Evolutionary conservation across 805 yeast species (phyloP).

Genomic region (Kuraishia borneana): DNA sequence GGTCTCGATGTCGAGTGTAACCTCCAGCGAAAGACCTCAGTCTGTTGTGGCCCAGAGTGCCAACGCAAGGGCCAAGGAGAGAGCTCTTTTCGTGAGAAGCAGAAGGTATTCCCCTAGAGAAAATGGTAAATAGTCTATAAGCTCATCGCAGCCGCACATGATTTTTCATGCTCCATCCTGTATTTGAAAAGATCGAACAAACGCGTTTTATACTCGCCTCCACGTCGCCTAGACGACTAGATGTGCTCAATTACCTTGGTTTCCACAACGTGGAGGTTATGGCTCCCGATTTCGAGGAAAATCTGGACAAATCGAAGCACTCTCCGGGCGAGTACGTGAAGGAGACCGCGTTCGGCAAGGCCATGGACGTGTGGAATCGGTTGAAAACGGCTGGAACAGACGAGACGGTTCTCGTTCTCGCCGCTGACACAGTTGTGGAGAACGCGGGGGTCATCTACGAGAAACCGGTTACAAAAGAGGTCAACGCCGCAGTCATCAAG

Average conservation of each 20-base stretch:
- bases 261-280: conserved; percentile 31
- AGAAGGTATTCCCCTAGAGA: no score
- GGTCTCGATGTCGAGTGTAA: not conserved
- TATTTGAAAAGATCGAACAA: conserved; percentile 13
- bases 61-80: no score
- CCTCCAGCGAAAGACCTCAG: no score
- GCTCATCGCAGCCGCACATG: no score
- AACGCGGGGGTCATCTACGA: conserved; percentile 56
- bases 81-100: no score
- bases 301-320: conserved; percentile 43
- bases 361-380: conserved; percentile 43
- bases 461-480: conserved; percentile 55
- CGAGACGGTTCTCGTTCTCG: conserved; percentile 22
- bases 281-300: conserved; percentile 68
- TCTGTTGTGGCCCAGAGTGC: no score
- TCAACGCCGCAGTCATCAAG: conserved; percentile 39
- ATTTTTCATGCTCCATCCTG: no score
- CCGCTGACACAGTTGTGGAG: conserved; percentile 78
- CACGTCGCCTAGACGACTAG: conserved; percentile 69
- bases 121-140: no score
- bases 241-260: conserved; percentile 56
- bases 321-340: conserved; percentile 53
- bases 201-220: conserved; percentile 59
- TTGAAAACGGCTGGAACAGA: conserved; percentile 11
- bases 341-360: conserved; percentile 62